Base-by-base conservation (phyloP, 2,329 filamentous ascomycete species). In the Harringtonia lauricola region DNA sequence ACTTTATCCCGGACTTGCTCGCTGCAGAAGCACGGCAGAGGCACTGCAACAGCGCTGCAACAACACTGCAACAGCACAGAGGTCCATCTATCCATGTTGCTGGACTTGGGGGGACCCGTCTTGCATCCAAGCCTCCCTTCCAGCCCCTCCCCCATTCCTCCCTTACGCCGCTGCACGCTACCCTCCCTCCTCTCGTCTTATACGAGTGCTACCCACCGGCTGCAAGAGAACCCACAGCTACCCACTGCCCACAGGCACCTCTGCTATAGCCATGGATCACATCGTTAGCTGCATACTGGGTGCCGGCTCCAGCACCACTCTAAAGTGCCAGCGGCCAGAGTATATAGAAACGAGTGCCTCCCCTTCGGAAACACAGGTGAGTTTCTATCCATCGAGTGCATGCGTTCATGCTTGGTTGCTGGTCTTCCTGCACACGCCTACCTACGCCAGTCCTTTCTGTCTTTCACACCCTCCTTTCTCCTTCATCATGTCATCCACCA, bases 231-330 rank as follows among this genome's bases (percentile, higher is more conserved):
- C n/a, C 10, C 24, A 26, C 7, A 18, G 18, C 18, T 24, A 9
- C 19, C 30, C 26, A 19, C 24, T 13, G 10, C 15, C 37, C 26
- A 15, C 22, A n/a, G 36, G 22, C 38, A 8, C 38, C n/a, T n/a
- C 33, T 34, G 8, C 8, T 4, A 30, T 8, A 19, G 41, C 28
- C 36, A 80, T 80, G 76, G 73, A 74, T 61, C 76, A 81, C 59
- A 79, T 80, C 60, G 72, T 71, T 58, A 71, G 64, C 54, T 78
- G 75, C 58, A 67, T 80, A 63, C 62, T 71, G 52, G 66, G 70
- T 53, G 56, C 59, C 46, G 69, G 71, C 53, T 56, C 61, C 47
- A 65, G 65, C 34, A 58, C 58, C 33, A 18, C 14, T 47, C 65
- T 65, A 35, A 52, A 52, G 33, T 30, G 51, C 53, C 45, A 58